phyloP scores from a whole-genome alignment of 2,329 filamentous ascomycete genomes.

The Penicillium sp. region DNA sequence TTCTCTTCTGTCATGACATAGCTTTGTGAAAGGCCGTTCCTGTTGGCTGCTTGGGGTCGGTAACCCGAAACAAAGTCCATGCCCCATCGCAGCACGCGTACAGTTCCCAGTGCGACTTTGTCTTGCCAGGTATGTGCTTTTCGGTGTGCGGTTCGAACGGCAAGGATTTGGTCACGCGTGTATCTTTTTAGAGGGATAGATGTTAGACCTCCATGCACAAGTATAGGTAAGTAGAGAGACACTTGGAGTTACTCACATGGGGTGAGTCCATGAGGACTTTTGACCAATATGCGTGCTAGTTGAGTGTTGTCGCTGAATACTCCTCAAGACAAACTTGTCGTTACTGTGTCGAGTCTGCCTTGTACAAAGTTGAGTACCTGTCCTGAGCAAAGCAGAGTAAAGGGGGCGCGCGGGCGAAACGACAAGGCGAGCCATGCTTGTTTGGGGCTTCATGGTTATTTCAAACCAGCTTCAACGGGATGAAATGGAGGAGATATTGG shows the following conservation, averaged over 20 bases:
- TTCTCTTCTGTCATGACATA: constrained; percentile 76
- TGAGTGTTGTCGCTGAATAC: neutral
- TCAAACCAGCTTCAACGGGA: neutral
- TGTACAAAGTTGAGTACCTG: neutral
- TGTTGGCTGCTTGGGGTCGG: constrained; percentile 55
- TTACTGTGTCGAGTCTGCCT: neutral
- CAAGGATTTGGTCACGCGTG: constrained; percentile 74
- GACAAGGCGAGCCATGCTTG: neutral
- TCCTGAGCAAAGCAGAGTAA: neutral
- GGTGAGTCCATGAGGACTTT: constrained; percentile 67
- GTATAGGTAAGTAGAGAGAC: neutral
- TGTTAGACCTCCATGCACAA: neutral
- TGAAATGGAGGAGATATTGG: neutral
- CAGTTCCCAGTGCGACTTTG: constrained; percentile 70
- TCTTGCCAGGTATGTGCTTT: constrained; percentile 70
- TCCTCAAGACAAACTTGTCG: no score
- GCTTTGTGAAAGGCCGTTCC: constrained; percentile 45
- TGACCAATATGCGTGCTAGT: constrained; percentile 1
- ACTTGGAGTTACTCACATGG: constrained; percentile 40
- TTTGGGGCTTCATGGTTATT: neutral
- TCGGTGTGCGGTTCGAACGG: constrained; percentile 73
- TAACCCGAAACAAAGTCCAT: constrained; percentile 83
- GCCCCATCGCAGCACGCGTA: constrained; percentile 71
- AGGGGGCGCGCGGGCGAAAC: neutral
- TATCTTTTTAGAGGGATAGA: constrained; percentile 49